Evolutionary conservation across 345 rosid species (phyloP), one percentile per base, ranked within the genome.

Genomic region (Mercurialis annua): DNA sequence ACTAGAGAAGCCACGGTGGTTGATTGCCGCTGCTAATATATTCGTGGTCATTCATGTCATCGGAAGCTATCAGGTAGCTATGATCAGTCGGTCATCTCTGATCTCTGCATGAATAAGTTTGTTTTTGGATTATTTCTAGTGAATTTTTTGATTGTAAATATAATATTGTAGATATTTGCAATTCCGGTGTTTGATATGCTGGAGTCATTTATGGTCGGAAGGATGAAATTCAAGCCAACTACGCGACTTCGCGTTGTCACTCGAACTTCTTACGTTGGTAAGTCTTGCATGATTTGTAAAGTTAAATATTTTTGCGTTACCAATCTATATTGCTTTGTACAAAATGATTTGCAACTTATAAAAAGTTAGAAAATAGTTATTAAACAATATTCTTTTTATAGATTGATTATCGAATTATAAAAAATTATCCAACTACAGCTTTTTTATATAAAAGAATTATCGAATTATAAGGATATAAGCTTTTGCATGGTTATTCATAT

Each of bases 141-240:
- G 20, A 8, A 50, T 20, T 20, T 0, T 2, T 20, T 12, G 8
- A 8, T 21, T 21, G 10, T 0, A 9, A 31, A 29, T 57, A 7
- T 2, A 31, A 2, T 18, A 33, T 17, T 57, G 58, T 43, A 89
- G 92, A 54, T 90, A 16, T 87, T 71, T 1, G 90, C 91, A 0
- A 81, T 90, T 65, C 93, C 93, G 1, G 88, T 87, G 21, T 87
- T 84, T 52, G 87, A 90, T 30, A 84, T 86, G 88, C 17, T 76
- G 4, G 96, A 87, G 74, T 30, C 86, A 27, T 80, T 77, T 61
- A 5, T 86, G 55, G 85, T 87, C 20, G 49, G 59, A 76, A 74
- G 72, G 64, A 24, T 83, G 76, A 81, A 84, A 23, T 82, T 90
- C 65, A 72, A 82, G 48, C 88, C 88, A 10, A 55, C 76, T 42